Evolutionary conservation across 176 grass and related monocot genomes (phyloP), one percentile per base, ranked within the genome.

Genomic region (Phoenix dactylifera): DNA sequence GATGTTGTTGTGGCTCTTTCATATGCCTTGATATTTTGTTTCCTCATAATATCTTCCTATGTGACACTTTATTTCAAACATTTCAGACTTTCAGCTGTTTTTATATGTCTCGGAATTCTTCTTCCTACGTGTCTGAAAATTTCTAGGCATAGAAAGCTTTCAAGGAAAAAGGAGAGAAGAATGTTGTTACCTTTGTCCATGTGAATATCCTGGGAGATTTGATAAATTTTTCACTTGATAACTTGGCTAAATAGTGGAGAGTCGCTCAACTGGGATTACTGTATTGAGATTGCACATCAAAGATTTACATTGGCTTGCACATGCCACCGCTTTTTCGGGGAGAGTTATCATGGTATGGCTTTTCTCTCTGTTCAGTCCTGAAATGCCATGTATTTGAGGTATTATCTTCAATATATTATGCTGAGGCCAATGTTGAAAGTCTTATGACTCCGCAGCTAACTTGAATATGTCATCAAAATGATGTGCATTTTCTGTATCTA

Each of bases 111-210:
- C 15, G 83, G 80, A 68, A 90, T 87, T 62, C 76, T 90, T 51
- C 80, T 96, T 59, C 80, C 81, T 62, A 72, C 74, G 62, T 69
- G 58, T 62, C 91, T 90, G 25, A 96, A 87, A 79, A 55, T 90
- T 55, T 96, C 80, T 87, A 87, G 91, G 83, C 65, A 90, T 77
- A 90, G 74, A 87, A 79, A 76, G 64, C 67, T 96, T 26, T 81
- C 74, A 55, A 90, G 72, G 69, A 96, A 90, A 96, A 85, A 80
- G 49, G 91, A 96, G 52, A 82, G 83, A 54, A 90, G 83, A 89
- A 74, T 87, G 65, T 65, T 87, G 72, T 84, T 96, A 68, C 91
- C 91, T 63, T 73, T 96, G 56, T 96, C 91, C 24, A 85, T 90
- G 86, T 96, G 83, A 87, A 96, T 87, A 87, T 85, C 22, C 22